These are phyloP conservation scores for Lasiodiplodia sp. DNA, from an alignment of 2,329 filamentous ascomycete genomes.

Conservation along the genomic window DNA sequence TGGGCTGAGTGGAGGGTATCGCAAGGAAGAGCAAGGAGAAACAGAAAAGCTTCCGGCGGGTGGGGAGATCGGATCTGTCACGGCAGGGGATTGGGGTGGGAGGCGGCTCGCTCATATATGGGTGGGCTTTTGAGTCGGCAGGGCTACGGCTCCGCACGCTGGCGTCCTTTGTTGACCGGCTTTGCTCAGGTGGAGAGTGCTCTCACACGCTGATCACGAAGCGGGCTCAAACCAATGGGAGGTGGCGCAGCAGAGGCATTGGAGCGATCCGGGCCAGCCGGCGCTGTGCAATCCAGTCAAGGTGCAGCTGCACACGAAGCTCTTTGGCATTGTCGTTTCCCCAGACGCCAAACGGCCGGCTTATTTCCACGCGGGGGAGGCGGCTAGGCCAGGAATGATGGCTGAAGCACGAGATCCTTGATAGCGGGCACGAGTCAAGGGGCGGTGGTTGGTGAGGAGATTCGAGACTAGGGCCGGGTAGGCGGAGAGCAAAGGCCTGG, in stretches of 20 bases:
- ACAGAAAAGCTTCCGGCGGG: background rate
- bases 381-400: constrained; percentile 6
- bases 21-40: constrained; percentile 19
- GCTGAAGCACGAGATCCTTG: constrained; percentile 19
- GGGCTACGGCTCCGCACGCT: constrained; percentile 27
- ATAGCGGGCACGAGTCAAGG: constrained; percentile 9
- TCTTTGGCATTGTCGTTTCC: background rate
- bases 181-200: background rate
- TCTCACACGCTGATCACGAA: constrained; percentile 12
- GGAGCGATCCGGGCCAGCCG: constrained; percentile 6
- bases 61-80: constrained; percentile 14
- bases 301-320: constrained; percentile 3
- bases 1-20: constrained; percentile 5
- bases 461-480: constrained; percentile 11
- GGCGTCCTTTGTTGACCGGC: constrained; percentile 6
- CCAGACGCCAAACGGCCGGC: constrained; percentile 26
- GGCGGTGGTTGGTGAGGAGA: constrained; percentile 20
- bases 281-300: background rate
- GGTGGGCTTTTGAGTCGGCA: background rate
- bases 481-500: constrained; percentile 16
- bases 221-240: constrained; percentile 3
- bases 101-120: constrained; percentile 32
- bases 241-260: constrained; percentile 11
- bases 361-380: constrained; percentile 27
- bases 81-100: constrained; percentile 12